These are phyloP conservation scores for Cladosporium sp. DNA, from an alignment of 2,329 filamentous ascomycete species.

Conservation along the genomic window DNA sequence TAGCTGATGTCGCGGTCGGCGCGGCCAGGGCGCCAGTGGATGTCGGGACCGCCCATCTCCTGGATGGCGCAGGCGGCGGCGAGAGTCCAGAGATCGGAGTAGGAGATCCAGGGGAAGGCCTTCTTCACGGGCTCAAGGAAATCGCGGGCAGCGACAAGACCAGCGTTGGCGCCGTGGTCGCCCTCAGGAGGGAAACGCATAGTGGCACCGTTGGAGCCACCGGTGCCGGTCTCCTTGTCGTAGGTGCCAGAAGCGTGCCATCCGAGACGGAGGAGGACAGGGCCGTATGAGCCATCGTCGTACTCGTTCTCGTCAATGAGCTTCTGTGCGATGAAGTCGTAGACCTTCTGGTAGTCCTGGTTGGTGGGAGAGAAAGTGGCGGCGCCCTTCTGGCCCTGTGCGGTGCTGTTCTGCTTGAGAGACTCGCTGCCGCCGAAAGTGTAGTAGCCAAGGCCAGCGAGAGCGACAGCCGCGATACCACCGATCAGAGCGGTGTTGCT, in stretches of 20 bases:
- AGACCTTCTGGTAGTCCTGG: constrained; percentile 93
- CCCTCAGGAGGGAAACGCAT: constrained; percentile 93
- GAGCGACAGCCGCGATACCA: constrained; percentile 58
- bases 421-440: constrained; percentile 49
- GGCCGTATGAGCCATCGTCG: constrained; percentile 94
- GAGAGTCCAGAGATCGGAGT: constrained; percentile 97
- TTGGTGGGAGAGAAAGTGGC: constrained; percentile 70
- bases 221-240: constrained; percentile 82
- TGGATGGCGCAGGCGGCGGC: constrained; percentile 82
- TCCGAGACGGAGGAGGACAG: constrained; percentile 83
- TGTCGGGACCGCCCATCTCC: constrained; percentile 86
- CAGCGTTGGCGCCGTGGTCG: constrained; percentile 91
- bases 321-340: constrained; percentile 77
- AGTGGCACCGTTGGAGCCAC: constrained; percentile 92
- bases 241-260: constrained; percentile 96
- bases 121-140: constrained; percentile 90
- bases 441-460: constrained; percentile 67
- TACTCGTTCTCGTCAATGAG: constrained; percentile 92
- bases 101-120: constrained; percentile 92
- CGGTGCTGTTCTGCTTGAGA: constrained; percentile 40
- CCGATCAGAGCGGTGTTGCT: constrained; percentile 57
- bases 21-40: constrained; percentile 88
- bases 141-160: constrained; percentile 79
- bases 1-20: constrained; percentile 73
- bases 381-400: constrained; percentile 39